These are phyloP conservation scores for Blastobotrys arbuscula DNA, from an alignment of 1,139 yeast genomes.

Conservation along the genomic window DNA sequence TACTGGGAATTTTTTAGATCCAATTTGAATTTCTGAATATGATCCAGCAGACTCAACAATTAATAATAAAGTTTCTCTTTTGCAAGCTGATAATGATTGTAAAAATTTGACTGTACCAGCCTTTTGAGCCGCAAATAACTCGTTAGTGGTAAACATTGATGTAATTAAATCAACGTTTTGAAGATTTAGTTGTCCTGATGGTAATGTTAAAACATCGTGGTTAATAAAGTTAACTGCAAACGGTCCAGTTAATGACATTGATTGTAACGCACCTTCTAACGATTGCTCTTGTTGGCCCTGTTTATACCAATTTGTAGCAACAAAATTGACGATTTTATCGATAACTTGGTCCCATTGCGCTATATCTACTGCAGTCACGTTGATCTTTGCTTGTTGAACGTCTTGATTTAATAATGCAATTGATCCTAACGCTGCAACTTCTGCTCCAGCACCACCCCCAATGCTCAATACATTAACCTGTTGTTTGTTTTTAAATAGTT, in stretches of 20 bases:
- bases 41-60: conserved; percentile 89
- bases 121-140: conserved; percentile 66
- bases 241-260: conserved; percentile 17
- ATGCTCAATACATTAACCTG: conserved; percentile 49
- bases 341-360: conserved; percentile 70
- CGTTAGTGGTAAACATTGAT: conserved; percentile 78
- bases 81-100: conserved; percentile 45
- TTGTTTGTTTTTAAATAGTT: conserved; percentile 11
- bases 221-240: conserved; percentile 45
- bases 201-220: conserved; percentile 42
- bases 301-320: conserved; percentile 28
- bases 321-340: conserved; percentile 38
- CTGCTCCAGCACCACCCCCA: conserved; percentile 92
- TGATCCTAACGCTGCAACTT: conserved; percentile 63
- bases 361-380: conserved; percentile 59
- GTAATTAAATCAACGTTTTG: conserved; percentile 47
- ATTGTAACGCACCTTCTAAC: conserved; percentile 15
- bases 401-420: conserved; percentile 36
- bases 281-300: too few relatives aligned
- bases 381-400: conserved; percentile 27
- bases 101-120: conserved; percentile 56
- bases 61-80: conserved; percentile 52
- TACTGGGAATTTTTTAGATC: conserved; percentile 72
- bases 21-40: conserved; percentile 72
- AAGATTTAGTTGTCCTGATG: conserved; percentile 26